phyloP scores from a whole-genome alignment of 106 monocot species.

The Posidonia australis region DNA sequence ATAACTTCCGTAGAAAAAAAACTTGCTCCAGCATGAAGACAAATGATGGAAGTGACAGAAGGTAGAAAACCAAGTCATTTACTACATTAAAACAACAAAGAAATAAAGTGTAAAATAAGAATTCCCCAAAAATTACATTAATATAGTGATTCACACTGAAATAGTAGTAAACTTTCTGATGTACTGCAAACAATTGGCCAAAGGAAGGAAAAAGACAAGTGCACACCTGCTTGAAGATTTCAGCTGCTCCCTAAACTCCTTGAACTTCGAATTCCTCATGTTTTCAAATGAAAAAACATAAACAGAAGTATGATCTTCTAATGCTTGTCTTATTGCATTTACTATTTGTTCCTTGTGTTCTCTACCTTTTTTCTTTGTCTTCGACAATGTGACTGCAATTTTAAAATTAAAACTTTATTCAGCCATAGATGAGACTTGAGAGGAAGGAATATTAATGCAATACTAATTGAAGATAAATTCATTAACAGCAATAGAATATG shows the following conservation, averaged over 20 bases:
- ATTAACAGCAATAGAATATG: no score
- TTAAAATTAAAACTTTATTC: no score
- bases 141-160: no score
- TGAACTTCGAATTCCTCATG: slow-evolving; percentile 89
- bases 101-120: background rate
- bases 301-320: slow-evolving; percentile 47
- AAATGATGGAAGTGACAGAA: no score
- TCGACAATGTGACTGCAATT: slow-evolving; percentile 75
- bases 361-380: slow-evolving; percentile 90
- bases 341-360: slow-evolving; percentile 67
- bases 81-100: background rate
- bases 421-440: no score
- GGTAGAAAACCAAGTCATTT: background rate
- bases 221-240: slow-evolving; percentile 76
- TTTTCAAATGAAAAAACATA: slow-evolving; percentile 83
- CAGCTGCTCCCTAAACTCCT: slow-evolving; percentile 76
- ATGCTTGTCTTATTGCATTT: slow-evolving; percentile 47
- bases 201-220: background rate
- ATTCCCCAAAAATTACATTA: no score
- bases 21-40: no score
- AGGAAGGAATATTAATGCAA: no score
- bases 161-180: no score
- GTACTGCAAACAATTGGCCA: background rate
- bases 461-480: no score
- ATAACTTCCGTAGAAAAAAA: no score